A percentile compares a stretch with the other conserved stretches of the same genome.
Evolutionary conservation across 1,139 yeast genomes (phyloP).

Genomic region (Geotrichum siamense): DNA sequence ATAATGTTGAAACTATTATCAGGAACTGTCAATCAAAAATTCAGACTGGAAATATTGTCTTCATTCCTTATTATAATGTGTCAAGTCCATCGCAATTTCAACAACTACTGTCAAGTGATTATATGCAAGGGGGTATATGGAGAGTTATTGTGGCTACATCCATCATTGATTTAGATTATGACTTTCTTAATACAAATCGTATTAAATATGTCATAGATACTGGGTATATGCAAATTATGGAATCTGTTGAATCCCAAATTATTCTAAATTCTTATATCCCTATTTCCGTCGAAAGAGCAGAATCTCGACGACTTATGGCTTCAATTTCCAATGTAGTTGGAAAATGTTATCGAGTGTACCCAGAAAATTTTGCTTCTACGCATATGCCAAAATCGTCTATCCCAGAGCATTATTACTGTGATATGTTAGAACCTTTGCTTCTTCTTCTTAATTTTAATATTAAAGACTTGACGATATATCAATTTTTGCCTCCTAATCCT

Average conservation of each 20-base stretch:
- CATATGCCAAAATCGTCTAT: slow-evolving; percentile 72
- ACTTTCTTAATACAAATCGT: slow-evolving; percentile 8
- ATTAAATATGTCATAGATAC: slow-evolving; percentile 14
- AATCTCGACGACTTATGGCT: slow-evolving; percentile 40
- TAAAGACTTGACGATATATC: slow-evolving; percentile 71
- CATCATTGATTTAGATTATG: slow-evolving; percentile 50
- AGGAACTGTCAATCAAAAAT: slow-evolving; percentile 23
- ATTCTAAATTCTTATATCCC: slow-evolving; percentile 17
- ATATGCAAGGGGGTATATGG: slow-evolving; percentile 69
- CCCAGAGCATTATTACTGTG: slow-evolving; percentile 75
- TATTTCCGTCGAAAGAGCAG: slow-evolving; percentile 22
- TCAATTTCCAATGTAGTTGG: slow-evolving; percentile 46
- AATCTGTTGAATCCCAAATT: slow-evolving; percentile 4
- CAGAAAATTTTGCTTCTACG: slow-evolving; percentile 75
- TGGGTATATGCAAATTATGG: slow-evolving; percentile 8
- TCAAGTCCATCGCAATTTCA: slow-evolving; percentile 13
- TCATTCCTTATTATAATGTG: slow-evolving; percentile 46
- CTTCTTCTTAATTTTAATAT: slow-evolving; percentile 77
- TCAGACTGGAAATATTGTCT: slow-evolving; percentile 38
- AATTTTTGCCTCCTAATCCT: slow-evolving; percentile 77
- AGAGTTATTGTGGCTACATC: slow-evolving; percentile 73
- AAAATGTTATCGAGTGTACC: slow-evolving; percentile 79
- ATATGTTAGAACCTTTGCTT: slow-evolving; percentile 69
- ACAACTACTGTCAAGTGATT: slow-evolving; percentile 27
- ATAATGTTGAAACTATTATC: slow-evolving; percentile 80